Evolutionary conservation across 306 rosid species (phyloP), one percentile per base, ranked within the genome.

Genomic region (Gleditsia sinensis): DNA sequence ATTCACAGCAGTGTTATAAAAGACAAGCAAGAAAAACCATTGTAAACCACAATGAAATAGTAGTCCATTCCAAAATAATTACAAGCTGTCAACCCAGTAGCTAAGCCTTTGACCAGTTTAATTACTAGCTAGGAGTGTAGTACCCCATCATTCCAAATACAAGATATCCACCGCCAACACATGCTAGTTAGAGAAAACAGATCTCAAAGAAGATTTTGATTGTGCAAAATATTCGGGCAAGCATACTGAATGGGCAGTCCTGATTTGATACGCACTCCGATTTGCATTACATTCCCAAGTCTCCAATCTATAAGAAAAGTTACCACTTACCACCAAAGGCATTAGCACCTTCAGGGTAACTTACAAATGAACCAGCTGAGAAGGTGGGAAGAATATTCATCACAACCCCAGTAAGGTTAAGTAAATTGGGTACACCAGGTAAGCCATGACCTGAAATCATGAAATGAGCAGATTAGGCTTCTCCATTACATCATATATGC

Each of bases 381-480:
- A 45, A 73, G 66, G 63, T 67, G 55, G 55, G 62, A 46, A 33
- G 24, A 46, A 49, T 65, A 43, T 14, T 40, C 63, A 66, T 58
- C 56, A 46, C 50, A 27, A 21, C 49, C 25, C 11, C 70, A 24
- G 62, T 33, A n/a, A 45, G 76, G 49, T 36, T 27, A 40, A 54
- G 49, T 28, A 54, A 72, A 37, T 42, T 34, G 37, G 45, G n/a
- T 25, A 32, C 24, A 32, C 54, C 54, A 1, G 76, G 57, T 9
- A 63, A 42, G 43, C 39, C 57, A 46, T 39, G 43, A 67, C 83
- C 79, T 67, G 79, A 48, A 79, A 79, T 60, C 20, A 19, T 58
- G 39, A 25, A 36, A 57, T 34, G 8, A 45, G 30, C 49, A 34
- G 58, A 33, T 14, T 14, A 66, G 73, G 76, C 62, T 50, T 66